Conservation (phyloP, 2,329 filamentous ascomycete genomes). For the Penicillium sp. region DNA sequence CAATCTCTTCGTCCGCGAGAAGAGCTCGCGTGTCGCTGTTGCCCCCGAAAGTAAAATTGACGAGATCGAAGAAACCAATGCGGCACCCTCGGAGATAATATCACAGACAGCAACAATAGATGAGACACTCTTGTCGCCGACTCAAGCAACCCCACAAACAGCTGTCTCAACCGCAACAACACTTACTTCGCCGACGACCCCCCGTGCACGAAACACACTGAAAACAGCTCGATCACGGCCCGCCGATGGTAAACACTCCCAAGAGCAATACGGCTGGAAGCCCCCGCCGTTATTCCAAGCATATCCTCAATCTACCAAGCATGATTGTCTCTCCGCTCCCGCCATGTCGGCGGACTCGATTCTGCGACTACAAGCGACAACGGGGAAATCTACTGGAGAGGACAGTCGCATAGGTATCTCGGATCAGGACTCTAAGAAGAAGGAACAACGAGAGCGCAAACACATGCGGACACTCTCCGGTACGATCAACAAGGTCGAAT, state of each 20-base stretch:
- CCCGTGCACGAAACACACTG: slow-evolving; percentile 21
- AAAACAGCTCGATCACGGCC: slow-evolving; percentile 27
- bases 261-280: slow-evolving; percentile 56
- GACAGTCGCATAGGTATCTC: slow-evolving; percentile 14
- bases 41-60: slow-evolving; percentile 34
- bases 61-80: slow-evolving; percentile 37
- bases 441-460: slow-evolving; percentile 39
- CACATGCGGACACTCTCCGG: slow-evolving; percentile 43
- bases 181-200: slow-evolving; percentile 29
- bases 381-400: slow-evolving; percentile 23
- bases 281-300: slow-evolving; percentile 83
- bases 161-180: slow-evolving; percentile 28
- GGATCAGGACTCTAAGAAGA: slow-evolving; percentile 34
- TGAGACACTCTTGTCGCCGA: slow-evolving; percentile 31
- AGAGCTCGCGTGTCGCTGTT: slow-evolving; percentile 28
- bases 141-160: slow-evolving; percentile 31
- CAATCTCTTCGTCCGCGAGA: slow-evolving; percentile 43
- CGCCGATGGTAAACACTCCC: slow-evolving; percentile 27
- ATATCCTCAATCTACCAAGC: slow-evolving; percentile 80
- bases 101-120: slow-evolving; percentile 20
- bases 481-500: slow-evolving; percentile 44
- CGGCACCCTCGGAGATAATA: slow-evolving; percentile 10
- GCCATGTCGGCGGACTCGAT: slow-evolving; percentile 71
- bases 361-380: slow-evolving; percentile 57
- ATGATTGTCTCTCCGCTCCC: slow-evolving; percentile 71